These are phyloP conservation scores for Coniochaeta sp. DNA, from an alignment of 2,329 filamentous ascomycete genomes.

Conservation along the genomic window DNA sequence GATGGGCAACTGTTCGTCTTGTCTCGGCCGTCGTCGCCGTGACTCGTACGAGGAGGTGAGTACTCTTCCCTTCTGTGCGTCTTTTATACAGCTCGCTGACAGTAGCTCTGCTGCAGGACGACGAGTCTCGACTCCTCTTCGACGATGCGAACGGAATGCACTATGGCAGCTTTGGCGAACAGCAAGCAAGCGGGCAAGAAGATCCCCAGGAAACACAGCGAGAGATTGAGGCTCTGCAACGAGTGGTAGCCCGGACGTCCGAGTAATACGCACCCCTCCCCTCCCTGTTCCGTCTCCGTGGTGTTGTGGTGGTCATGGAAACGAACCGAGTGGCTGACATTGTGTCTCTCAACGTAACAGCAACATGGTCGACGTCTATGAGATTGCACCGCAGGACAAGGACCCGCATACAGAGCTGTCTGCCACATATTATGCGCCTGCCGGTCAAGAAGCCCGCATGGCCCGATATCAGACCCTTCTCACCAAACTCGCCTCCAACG, in stretches of 20 bases:
- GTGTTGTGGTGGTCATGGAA: not conserved
- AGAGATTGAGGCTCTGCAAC: slow-evolving; percentile 57
- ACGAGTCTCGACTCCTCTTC: slow-evolving; percentile 52
- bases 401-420: slow-evolving; percentile 21
- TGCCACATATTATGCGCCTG: slow-evolving; percentile 35
- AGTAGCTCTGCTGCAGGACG: slow-evolving; percentile 32
- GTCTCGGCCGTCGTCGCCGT: slow-evolving; percentile 44
- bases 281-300: not conserved
- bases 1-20: slow-evolving; percentile 58
- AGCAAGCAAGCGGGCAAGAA: slow-evolving; percentile 44
- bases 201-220: slow-evolving; percentile 57
- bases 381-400: slow-evolving; percentile 49
- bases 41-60: slow-evolving; percentile 50
- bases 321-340: slow-evolving; percentile 15
- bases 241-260: slow-evolving; percentile 57
- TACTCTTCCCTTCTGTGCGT: not conserved
- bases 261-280: slow-evolving; percentile 36
- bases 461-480: slow-evolving; percentile 56
- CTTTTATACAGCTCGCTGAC: not conserved
- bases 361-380: slow-evolving; percentile 63
- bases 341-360: slow-evolving; percentile 27
- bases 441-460: slow-evolving; percentile 48
- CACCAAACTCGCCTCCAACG: slow-evolving; percentile 43
- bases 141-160: slow-evolving; percentile 52
- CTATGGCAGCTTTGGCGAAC: slow-evolving; percentile 57